Base-by-base conservation (phyloP, 768 basidiomycete species). In the Infundibulicybe gibba region DNA sequence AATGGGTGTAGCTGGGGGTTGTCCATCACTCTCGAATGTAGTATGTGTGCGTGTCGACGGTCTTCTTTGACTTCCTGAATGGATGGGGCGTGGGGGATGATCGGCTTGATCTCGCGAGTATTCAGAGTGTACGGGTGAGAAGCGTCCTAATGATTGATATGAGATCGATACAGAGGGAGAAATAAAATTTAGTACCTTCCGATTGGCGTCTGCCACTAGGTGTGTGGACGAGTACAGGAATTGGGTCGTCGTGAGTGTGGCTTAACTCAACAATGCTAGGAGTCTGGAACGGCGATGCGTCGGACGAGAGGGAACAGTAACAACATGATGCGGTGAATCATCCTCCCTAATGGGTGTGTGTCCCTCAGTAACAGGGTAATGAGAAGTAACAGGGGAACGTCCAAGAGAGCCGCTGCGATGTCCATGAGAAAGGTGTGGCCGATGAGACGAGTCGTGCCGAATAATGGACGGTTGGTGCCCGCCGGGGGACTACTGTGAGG, bases 261-360 rank as follows among this genome's bases (percentile, higher is more conserved):
- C 35, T 10, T 10, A n/a, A 19, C 14, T 38, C 35, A 16, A 66
- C 45, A 13, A 57, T 48, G 5, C 62, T 63, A 10, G 62, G 62
- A 10, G 61, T 55, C 8, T 25, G 25, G 8, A 8, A 30, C 61
- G 53, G 16, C 42, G 53, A 12, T 41, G 16, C 40, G 43, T 21
- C 31, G 32, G 50, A 37, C 42, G 44, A n/a, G 60, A 47, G 15
- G 61, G 61, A 39, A 60, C 58, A 12, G 54, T 55, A 16, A 63
- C 17, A n/a, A 38, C 17, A n/a, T 40, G 47, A 45, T 17, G 37
- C 10, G 17, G 44, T n/a, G 25, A 25, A 25, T 25, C 25, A 8
- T 25, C 25, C 25, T 25, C 25, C 8, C 25, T 3, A 4, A 25
- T 25, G 25, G 25, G 25, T 8, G 25, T 3, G 25, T 25, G 25